These are phyloP conservation scores for Secale cereale DNA, from an alignment of 176 grass and related monocot species.

Conservation along the genomic window DNA sequence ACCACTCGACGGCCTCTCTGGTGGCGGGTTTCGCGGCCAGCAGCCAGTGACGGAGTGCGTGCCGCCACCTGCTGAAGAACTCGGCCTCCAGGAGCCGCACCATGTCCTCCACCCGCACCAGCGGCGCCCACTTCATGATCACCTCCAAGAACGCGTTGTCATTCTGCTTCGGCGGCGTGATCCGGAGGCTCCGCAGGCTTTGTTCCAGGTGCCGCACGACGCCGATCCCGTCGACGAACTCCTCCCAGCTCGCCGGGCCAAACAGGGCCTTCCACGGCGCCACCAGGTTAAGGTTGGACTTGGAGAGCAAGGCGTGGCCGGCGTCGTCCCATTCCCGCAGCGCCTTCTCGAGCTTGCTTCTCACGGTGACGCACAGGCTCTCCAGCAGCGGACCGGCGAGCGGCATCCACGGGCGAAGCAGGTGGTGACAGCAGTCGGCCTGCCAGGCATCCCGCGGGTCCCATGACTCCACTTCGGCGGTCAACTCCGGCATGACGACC, in stretches of 20 bases:
- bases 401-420: slow-evolving; percentile 55
- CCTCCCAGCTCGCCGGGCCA: slow-evolving; percentile 42
- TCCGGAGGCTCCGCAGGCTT: slow-evolving; percentile 38
- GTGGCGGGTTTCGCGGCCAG: slow-evolving; percentile 9
- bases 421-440: slow-evolving; percentile 30
- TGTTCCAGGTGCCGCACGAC: slow-evolving; percentile 42
- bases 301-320: slow-evolving; percentile 13
- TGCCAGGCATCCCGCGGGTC: slow-evolving; percentile 45
- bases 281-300: slow-evolving; percentile 36
- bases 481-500: slow-evolving; percentile 58
- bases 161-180: slow-evolving; percentile 35
- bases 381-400: slow-evolving; percentile 41
- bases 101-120: slow-evolving; percentile 44
- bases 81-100: slow-evolving; percentile 52
- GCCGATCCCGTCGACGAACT: slow-evolving; percentile 19
- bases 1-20: slow-evolving; percentile 47
- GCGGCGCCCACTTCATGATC: slow-evolving; percentile 62
- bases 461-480: slow-evolving; percentile 44
- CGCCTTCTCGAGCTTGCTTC: slow-evolving; percentile 43
- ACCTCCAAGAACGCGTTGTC: slow-evolving; percentile 44
- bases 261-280: slow-evolving; percentile 70
- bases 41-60: slow-evolving; percentile 55
- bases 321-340: slow-evolving; percentile 37
- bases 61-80: slow-evolving; percentile 63
- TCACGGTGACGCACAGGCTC: slow-evolving; percentile 30